Base-by-base conservation (phyloP, 495 filamentous ascomycete species). In the Bathelium albidoporum region DNA sequence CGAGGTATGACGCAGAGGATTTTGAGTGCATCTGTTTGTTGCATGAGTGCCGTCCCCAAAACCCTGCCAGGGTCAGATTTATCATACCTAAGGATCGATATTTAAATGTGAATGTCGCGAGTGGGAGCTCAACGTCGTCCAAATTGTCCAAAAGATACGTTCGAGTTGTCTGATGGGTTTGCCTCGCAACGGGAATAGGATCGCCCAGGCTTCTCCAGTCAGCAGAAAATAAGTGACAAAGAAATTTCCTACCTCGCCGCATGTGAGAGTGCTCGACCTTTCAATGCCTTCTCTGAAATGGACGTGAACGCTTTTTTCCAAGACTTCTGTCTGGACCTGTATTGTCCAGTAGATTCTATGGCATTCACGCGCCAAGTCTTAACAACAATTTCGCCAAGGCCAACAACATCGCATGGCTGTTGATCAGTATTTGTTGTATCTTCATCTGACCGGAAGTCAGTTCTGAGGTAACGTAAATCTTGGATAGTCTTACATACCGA, bases 191-290 rank as follows among this genome's bases (percentile, higher is more conserved):
- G 2, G 36, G 28, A 36, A 43, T 24, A 18, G 61, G 11, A 24
- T 58, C 26, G 26, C 32, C 49, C 20, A 63, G 60, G 1, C 31
- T 45, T n/a, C 26, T 32, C 32, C 14, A n/a, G 49, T 62, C 28
- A 49, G 36, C 41, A 62, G 34, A 26, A 49, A 28, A 49, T 4
- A 34, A 26, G 1, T 16, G 18, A 52, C 4, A 26, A n/a, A 22
- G 41, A 22, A 5, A 31, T 16, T 32, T 53, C 61, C 9, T 62
- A 32, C 20, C 62, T 32, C 32, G 66, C 22, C 7, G 62, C 67
- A 39, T 64, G 64, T 18, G 68, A 68, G 26, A 70, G 62, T 1
- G 68, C 63, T 10, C 64, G 65, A 14, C 68, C 68, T 55, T 70
- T 70, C 36, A 70, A 49, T 11, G 24, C 28, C 58, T 70, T 70